A percentile compares a stretch with the other conserved stretches of the same genome.
phyloP scores from a whole-genome alignment of 1,139 yeast genomes.

The Yamadazyma triangularis region DNA sequence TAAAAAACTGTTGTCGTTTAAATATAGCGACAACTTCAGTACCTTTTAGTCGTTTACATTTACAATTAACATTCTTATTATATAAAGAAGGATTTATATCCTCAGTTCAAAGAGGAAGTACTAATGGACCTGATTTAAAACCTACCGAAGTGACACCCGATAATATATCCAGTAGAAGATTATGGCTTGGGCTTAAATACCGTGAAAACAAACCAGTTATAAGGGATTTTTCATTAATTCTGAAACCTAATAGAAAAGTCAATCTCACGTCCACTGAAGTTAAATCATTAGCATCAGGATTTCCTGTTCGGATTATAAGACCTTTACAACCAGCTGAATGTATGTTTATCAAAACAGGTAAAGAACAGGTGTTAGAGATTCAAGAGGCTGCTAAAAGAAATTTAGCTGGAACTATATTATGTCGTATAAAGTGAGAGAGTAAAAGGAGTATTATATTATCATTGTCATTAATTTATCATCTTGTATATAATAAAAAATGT shows the following conservation, averaged over 20 bases:
- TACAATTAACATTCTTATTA: slow-evolving; percentile 77
- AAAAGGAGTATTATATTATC: no score
- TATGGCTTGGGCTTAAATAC: slow-evolving; percentile 91
- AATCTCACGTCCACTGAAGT: slow-evolving; percentile 61
- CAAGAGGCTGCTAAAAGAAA: slow-evolving; percentile 82
- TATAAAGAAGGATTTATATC: slow-evolving; percentile 89
- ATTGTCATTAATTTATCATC: no score
- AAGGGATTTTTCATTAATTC: slow-evolving; percentile 64
- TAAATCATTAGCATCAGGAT: slow-evolving; percentile 71
- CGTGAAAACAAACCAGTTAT: slow-evolving; percentile 77
- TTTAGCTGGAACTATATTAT: slow-evolving; percentile 72
- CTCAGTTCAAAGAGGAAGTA: slow-evolving; percentile 82
- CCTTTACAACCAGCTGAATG: slow-evolving; percentile 91
- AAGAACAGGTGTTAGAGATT: slow-evolving; percentile 58
- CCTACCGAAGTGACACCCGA: slow-evolving; percentile 84
- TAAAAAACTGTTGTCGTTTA: slow-evolving; percentile 83
- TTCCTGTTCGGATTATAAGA: slow-evolving; percentile 65
- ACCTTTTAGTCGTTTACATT: slow-evolving; percentile 79
- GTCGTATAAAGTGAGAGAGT: slow-evolving; percentile 44
- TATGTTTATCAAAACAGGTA: slow-evolving; percentile 57
- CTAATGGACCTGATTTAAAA: slow-evolving; percentile 74
- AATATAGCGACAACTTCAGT: slow-evolving; percentile 71
- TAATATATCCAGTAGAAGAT: slow-evolving; percentile 77
- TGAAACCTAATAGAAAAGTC: slow-evolving; percentile 82
- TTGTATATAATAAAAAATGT: no score